A percentile compares a stretch with the other conserved stretches of the same genome.
These are phyloP conservation scores for Ceratocystis diversiconidia DNA, from an alignment of 2,329 filamentous ascomycete species.

Conservation along the genomic window DNA sequence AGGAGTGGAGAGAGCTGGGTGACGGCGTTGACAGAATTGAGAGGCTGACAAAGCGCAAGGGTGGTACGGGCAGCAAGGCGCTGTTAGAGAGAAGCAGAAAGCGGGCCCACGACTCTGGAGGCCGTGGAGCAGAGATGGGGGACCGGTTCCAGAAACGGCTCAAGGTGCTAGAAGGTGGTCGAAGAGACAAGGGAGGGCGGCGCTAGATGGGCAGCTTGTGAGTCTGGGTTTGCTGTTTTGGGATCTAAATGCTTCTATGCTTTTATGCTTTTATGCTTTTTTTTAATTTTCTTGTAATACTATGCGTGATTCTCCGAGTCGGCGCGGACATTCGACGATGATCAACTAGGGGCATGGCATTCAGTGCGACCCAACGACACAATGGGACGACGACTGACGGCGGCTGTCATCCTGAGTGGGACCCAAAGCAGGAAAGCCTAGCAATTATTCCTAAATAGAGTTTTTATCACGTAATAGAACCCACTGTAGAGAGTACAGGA, in stretches of 20 bases:
- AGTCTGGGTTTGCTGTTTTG: slow-evolving; percentile 2
- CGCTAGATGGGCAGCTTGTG: slow-evolving; percentile 1
- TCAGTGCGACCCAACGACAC: too few relatives aligned
- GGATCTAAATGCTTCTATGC: neutral
- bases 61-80: slow-evolving; percentile 41
- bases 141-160: slow-evolving; percentile 59
- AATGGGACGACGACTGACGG: too few relatives aligned
- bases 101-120: slow-evolving; percentile 52
- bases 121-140: slow-evolving; percentile 46
- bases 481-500: neutral
- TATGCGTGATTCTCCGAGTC: neutral
- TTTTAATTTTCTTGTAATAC: neutral
- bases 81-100: slow-evolving; percentile 77
- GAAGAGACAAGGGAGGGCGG: slow-evolving; percentile 28
- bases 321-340: too few relatives aligned
- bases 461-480: neutral
- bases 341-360: too few relatives aligned
- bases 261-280: neutral
- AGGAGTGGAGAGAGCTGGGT: slow-evolving; percentile 80
- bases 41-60: slow-evolving; percentile 59
- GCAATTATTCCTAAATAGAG: neutral
- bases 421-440: too few relatives aligned
- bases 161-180: slow-evolving; percentile 38
- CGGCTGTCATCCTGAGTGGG: too few relatives aligned
- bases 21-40: slow-evolving; percentile 80